Conservation (phyloP, 495 filamentous ascomycete species). For the Achaetomiella virescens region DNA sequence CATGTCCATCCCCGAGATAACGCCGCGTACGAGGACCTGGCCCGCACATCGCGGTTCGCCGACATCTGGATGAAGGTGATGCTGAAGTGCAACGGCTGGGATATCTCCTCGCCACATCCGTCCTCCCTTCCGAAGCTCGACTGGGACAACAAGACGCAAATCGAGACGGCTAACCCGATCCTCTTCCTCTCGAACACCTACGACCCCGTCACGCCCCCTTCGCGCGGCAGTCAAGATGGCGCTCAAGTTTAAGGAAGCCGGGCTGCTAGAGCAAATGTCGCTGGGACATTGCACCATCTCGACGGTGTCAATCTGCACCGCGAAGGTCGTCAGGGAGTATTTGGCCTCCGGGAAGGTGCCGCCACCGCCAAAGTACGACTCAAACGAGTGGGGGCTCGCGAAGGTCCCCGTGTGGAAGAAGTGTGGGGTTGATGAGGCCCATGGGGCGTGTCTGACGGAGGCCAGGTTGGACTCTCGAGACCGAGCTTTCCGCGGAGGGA, state of each 20-base stretch:
- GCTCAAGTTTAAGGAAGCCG: conserved; percentile 38
- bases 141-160: conserved; percentile 8
- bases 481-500: no score
- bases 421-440: conserved; percentile 36
- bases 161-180: conserved; percentile 51
- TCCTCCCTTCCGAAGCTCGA: background rate
- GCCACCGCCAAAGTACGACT: conserved; percentile 23
- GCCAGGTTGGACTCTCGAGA: no score
- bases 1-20: conserved; percentile 33
- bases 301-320: conserved; percentile 35
- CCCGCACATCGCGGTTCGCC: conserved; percentile 36
- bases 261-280: conserved; percentile 40
- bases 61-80: conserved; percentile 40
- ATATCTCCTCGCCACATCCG: conserved; percentile 17
- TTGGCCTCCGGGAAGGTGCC: conserved; percentile 36
- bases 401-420: conserved; percentile 29
- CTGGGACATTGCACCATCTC: conserved; percentile 41
- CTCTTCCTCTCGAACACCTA: conserved; percentile 54
- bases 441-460: conserved; percentile 13
- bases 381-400: conserved; percentile 18
- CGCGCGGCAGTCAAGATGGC: conserved; percentile 47
- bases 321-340: conserved; percentile 34
- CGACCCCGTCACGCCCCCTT: conserved; percentile 57
- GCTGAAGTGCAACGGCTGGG: conserved; percentile 40
- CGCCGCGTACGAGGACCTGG: conserved; percentile 32